Evolutionary conservation across 2,329 filamentous ascomycete genomes (phyloP).

Genomic region (Ceratocystis diversiconidia): DNA sequence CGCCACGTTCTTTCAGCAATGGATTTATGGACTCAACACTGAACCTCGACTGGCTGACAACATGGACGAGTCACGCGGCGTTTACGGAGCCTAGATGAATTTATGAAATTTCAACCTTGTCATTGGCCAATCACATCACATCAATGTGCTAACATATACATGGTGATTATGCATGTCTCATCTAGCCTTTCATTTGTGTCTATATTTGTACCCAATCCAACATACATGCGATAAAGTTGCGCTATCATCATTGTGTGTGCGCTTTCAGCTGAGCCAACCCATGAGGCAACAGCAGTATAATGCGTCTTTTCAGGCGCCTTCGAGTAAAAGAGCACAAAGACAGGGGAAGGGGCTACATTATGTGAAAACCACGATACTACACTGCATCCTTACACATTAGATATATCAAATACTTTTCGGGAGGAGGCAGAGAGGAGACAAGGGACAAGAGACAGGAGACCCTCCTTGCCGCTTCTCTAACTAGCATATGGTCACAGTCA

Average conservation of each 20-base stretch:
- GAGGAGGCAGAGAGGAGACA: too few species aligned
- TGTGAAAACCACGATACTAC: background rate
- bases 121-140: background rate
- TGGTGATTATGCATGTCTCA: background rate
- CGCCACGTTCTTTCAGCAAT: background rate
- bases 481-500: background rate
- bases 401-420: background rate
- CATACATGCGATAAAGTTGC: background rate
- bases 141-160: background rate
- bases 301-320: background rate
- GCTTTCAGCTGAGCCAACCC: background rate
- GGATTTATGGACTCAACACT: background rate
- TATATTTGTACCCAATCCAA: background rate
- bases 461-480: too few species aligned
- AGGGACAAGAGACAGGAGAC: too few species aligned
- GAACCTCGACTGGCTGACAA: too few species aligned
- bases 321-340: background rate
- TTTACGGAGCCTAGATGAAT: slow-evolving; percentile 5
- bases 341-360: background rate
- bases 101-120: background rate
- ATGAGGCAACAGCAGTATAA: background rate
- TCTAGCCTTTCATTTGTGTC: background rate
- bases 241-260: background rate
- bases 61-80: background rate
- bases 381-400: background rate